Conservation (phyloP, 805 yeast genomes). For the Metschnikowia orientalis region DNA sequence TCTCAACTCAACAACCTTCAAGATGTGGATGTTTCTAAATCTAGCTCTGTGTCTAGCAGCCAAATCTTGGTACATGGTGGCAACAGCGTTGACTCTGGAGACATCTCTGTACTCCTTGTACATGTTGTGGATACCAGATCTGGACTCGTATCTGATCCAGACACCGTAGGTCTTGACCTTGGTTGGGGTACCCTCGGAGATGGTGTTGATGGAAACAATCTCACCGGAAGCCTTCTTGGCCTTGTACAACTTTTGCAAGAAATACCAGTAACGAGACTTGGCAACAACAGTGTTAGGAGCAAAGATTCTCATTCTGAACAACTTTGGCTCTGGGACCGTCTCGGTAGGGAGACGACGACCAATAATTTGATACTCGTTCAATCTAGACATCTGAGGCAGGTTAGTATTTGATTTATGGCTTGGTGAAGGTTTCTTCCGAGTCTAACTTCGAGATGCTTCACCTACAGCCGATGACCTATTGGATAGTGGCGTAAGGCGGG, state of each 20-base stretch:
- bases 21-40: constrained; percentile 98
- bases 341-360: constrained; percentile 99
- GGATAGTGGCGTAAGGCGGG: too few relatives aligned
- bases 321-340: constrained; percentile 98
- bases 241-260: constrained; percentile 98
- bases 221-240: constrained; percentile 99
- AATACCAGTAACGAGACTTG: constrained; percentile 99
- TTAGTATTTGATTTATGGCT: too few relatives aligned
- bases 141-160: constrained; percentile 99
- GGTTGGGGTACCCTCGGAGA: constrained; percentile 95
- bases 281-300: constrained; percentile 99
- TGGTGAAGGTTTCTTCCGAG: too few relatives aligned
- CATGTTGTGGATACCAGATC: constrained; percentile 99
- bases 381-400: constrained; percentile 69
- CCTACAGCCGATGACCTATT: too few relatives aligned
- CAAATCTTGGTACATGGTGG: constrained; percentile 97
- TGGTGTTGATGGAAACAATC: constrained; percentile 87
- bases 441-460: too few relatives aligned
- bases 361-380: constrained; percentile 98
- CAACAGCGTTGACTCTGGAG: constrained; percentile 98
- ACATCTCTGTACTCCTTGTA: constrained; percentile 99
- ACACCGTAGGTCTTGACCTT: constrained; percentile 99
- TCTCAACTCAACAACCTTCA: constrained; percentile 98
- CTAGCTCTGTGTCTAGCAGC: constrained; percentile 99
- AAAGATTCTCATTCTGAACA: constrained; percentile 99